These are phyloP conservation scores for Hypoxylon sp. DNA, from an alignment of 2,329 filamentous ascomycete species.

Conservation along the genomic window DNA sequence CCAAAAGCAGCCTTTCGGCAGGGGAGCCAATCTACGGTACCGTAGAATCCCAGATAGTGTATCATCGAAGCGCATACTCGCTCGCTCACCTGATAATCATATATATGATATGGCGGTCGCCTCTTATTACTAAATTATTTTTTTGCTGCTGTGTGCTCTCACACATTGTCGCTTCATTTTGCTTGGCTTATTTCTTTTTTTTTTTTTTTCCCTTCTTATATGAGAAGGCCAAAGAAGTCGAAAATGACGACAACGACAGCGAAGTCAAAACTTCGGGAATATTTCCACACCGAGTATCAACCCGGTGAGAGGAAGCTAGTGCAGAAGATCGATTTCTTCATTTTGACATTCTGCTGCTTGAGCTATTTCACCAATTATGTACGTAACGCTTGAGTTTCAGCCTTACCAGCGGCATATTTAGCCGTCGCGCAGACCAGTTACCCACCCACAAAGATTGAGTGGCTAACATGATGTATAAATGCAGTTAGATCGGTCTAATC, in stretches of 20 bases:
- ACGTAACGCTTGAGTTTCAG: constrained; percentile 40
- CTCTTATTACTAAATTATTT: constrained; percentile 10
- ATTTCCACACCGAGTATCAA: constrained; percentile 52
- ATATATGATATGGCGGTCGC: constrained; percentile 32
- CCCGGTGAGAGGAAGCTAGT: constrained; percentile 62
- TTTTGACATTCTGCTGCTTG: constrained; percentile 74
- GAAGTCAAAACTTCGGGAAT: constrained; percentile 47
- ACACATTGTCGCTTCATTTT: neutral
- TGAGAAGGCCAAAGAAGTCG: neutral
- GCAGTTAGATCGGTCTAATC: constrained; percentile 65
- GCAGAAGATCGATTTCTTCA: constrained; percentile 74
- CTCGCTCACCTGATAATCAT: constrained; percentile 9
- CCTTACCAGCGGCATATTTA: neutral
- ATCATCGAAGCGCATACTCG: constrained; percentile 16
- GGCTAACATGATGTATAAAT: constrained; percentile 9
- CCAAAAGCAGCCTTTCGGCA: constrained; percentile 6
- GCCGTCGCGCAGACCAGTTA: neutral
- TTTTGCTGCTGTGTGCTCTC: constrained; percentile 10
- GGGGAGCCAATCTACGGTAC: constrained; percentile 15
- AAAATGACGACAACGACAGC: constrained; percentile 42
- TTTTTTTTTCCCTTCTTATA: neutral
- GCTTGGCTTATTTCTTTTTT: neutral
- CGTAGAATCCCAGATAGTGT: constrained; percentile 17
- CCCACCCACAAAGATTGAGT: neutral
- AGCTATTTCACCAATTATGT: constrained; percentile 70